Base-by-base conservation (phyloP, 1,284 basidiomycete species). In the Ustilago bromivora region DNA sequence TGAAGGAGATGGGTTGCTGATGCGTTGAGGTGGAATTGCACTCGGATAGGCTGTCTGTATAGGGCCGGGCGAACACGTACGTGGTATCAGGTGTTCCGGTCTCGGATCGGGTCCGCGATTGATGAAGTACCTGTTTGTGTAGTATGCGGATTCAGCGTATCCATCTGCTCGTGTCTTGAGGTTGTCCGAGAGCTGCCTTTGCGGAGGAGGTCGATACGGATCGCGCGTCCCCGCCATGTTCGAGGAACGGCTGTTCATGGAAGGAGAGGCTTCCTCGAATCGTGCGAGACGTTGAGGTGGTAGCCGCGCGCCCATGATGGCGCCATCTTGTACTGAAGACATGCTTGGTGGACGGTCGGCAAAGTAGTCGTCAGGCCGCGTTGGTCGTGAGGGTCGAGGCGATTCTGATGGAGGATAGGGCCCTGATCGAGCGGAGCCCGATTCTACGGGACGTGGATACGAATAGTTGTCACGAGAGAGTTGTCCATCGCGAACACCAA, bases 1-100 rank as follows among this genome's bases (percentile, higher is more conserved):
- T 15, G 53, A 65, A 31, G 49, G 49, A 13, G 71, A 73, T 17
- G 55, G 13, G 17, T 72, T 60, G 61, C 71, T 72, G 56, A 72
- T 47, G 5, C 64, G 62, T 7, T 61, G 57, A n/a, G 66, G 41
- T 23, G 61, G 61, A 38, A 38, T 10, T 32, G 66, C 58, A 51
- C 54, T 32, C 2, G 65, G 53, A 61, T 68, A 73, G 23, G 34
- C 38, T 13, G 59, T 13, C 4, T 36, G 47, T 17, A 34, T 35
- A 0, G 47, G 43, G 51, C 31, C 61, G 13, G 71, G 71, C n/a
- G 71, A 73, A 32, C n/a, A 61, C 41, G 36, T 43, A 10, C 61
- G 71, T 8, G 71, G 13, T 10, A 51, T 32, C 23, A 54, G 19
- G 4, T 32, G 32, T 12, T 73, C 71, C 34, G 40, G 32, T 38